Percentiles rank a stretch among this genome's conserved stretches.
These are phyloP conservation scores for Kingdonia uniflora DNA, from an alignment of 164 flowering plant species.

Conservation along the genomic window DNA sequence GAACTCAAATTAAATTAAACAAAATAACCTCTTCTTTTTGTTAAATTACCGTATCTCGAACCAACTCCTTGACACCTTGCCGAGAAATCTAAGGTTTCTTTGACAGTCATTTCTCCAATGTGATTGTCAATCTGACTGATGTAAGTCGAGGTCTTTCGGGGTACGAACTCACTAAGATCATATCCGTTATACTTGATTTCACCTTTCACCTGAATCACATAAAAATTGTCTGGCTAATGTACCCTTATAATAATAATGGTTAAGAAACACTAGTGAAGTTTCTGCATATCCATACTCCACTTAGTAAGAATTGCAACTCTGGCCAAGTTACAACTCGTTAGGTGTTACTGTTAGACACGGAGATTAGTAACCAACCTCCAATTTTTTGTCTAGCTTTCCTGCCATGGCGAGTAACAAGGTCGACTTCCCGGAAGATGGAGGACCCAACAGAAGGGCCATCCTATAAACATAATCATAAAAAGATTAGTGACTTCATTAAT, in stretches of 20 bases:
- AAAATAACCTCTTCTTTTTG: no score
- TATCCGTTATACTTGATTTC: constrained; percentile 80
- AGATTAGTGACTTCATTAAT: not conserved
- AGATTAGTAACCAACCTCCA: constrained; percentile 1
- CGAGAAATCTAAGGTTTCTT: constrained; percentile 93
- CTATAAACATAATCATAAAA: not conserved
- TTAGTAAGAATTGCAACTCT: no score
- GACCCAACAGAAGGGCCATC: constrained; percentile 1
- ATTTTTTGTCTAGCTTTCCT: constrained; percentile 1
- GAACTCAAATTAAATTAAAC: no score
- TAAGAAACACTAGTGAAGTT: no score
- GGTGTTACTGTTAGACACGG: no score
- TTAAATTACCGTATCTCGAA: no score
- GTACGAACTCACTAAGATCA: constrained; percentile 62
- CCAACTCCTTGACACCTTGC: no score
- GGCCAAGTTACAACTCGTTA: no score
- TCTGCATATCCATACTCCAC: no score
- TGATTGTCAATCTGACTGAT: constrained; percentile 96
- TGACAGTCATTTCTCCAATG: constrained; percentile 85
- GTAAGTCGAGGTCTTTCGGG: constrained; percentile 79
- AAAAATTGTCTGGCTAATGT: no score
- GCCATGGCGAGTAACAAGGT: not conserved
- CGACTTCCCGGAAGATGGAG: no score
- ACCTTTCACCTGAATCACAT: constrained; percentile 43
- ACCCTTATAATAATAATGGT: no score